phyloP scores from a whole-genome alignment of 148 eudicot species.

The Camellia granthamiana region DNA sequence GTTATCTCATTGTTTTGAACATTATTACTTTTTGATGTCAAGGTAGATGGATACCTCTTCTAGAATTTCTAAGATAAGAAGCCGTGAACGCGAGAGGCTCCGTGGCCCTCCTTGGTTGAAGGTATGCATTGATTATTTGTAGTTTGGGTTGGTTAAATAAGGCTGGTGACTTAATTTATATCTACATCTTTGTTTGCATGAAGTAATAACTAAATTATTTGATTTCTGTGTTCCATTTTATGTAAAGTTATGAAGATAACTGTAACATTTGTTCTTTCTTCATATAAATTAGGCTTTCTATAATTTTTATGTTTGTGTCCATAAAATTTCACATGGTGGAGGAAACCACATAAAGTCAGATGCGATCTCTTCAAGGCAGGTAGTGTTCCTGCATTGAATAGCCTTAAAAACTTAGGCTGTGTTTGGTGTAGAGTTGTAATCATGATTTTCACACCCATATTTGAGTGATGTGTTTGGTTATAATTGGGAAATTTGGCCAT shows the following conservation, averaged over 20 bases:
- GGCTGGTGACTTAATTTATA: not conserved
- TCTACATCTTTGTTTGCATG: constrained; percentile 12
- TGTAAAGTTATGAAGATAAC: not conserved
- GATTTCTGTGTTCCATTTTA: constrained; percentile 1
- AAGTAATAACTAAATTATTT: not conserved
- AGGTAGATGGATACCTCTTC: constrained; percentile 99
- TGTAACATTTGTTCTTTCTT: not conserved
- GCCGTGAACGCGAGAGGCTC: constrained; percentile 91
- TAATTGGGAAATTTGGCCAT: too few species aligned
- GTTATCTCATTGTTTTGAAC: constrained; percentile 16
- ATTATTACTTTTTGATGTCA: constrained; percentile 38
- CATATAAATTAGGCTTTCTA: not conserved
- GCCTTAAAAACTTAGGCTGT: not conserved
- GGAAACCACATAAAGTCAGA: too few species aligned
- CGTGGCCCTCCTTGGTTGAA: constrained; percentile 97
- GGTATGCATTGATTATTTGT: constrained; percentile 34
- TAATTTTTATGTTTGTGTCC: not conserved
- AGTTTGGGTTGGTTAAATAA: not conserved
- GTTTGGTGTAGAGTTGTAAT: too few species aligned
- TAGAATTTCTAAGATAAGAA: constrained; percentile 92
- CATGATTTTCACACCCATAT: too few species aligned
- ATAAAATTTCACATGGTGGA: not conserved
- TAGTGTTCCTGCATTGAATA: not conserved
- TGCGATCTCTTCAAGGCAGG: not conserved
- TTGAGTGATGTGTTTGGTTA: too few species aligned